Evolutionary conservation across 192 early-diverging fungal genomes (phyloP).

Genomic region (Dispira simplex): DNA sequence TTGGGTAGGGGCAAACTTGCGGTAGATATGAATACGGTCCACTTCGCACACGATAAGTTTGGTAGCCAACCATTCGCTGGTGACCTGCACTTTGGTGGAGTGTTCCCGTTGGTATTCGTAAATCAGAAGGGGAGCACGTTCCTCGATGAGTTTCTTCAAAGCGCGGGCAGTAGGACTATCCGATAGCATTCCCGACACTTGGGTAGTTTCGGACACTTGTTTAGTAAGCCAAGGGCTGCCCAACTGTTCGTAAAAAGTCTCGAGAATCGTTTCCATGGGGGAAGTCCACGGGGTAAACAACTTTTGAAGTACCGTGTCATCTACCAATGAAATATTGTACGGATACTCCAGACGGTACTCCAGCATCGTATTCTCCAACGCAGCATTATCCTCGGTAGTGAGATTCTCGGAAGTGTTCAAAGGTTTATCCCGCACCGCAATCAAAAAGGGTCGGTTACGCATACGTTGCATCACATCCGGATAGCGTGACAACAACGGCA

Average conservation of each 20-base stretch:
- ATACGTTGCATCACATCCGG: constrained; percentile 35
- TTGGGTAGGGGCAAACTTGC: constrained; percentile 26
- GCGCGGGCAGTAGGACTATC: constrained; percentile 26
- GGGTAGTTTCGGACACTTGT: constrained; percentile 37
- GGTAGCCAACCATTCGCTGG: constrained; percentile 34
- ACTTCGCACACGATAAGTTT: constrained; percentile 36
- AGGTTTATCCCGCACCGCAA: constrained; percentile 34
- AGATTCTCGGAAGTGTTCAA: background rate
- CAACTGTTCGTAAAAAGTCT: constrained; percentile 45
- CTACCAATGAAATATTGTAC: constrained; percentile 57
- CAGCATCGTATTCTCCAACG: constrained; percentile 22
- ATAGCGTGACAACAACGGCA: constrained; percentile 24
- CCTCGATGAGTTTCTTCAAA: constrained; percentile 44
- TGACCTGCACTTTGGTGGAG: constrained; percentile 27
- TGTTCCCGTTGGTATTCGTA: constrained; percentile 39
- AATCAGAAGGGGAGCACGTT: constrained; percentile 62
- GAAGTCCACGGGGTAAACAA: constrained; percentile 57
- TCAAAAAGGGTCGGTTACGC: constrained; percentile 39
- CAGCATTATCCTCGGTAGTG: background rate
- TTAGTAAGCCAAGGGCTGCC: constrained; percentile 50
- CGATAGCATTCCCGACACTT: constrained; percentile 28
- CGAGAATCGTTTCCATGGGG: constrained; percentile 57
- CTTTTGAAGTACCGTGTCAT: constrained; percentile 53
- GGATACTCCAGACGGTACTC: constrained; percentile 49
- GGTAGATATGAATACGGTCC: constrained; percentile 40